Evolutionary conservation across 2,329 filamentous ascomycete species (phyloP).

Genomic region (Metarhizium album): DNA sequence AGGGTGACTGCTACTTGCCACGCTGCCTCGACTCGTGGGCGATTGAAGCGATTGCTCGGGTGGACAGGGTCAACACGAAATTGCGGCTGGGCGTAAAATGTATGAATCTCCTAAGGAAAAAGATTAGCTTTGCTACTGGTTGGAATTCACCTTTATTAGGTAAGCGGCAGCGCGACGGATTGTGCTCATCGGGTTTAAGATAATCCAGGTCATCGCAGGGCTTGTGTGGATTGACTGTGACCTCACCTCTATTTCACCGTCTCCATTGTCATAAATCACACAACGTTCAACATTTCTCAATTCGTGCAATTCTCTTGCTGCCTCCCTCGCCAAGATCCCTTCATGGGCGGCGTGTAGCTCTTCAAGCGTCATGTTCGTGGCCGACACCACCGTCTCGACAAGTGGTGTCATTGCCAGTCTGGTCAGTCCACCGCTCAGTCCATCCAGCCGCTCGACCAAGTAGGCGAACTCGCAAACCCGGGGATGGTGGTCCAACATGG

Average conservation of each 20-base stretch:
- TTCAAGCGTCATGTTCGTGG: background rate
- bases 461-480: constrained; percentile 9
- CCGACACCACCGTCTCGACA: constrained; percentile 1
- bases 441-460: background rate
- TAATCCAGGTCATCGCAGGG: constrained; percentile 7
- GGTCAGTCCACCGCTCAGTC: background rate
- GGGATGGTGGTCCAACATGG: background rate
- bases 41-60: constrained; percentile 6
- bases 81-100: constrained; percentile 8
- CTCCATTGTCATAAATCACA: constrained; percentile 8
- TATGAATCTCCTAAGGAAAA: constrained; percentile 13
- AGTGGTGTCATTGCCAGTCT: background rate
- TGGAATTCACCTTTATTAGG: too few species aligned
- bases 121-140: constrained; percentile 11
- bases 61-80: constrained; percentile 9
- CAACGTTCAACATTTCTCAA: constrained; percentile 2
- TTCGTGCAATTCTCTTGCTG: constrained; percentile 3
- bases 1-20: background rate
- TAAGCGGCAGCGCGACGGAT: too few species aligned
- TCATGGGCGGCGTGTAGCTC: background rate
- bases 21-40: constrained; percentile 3
- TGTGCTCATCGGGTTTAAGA: constrained; percentile 10
- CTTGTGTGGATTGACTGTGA: background rate
- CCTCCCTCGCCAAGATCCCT: background rate
- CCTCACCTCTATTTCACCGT: constrained; percentile 5